Conservation (phyloP, 768 basidiomycete species). For the Pholiota conissans region DNA sequence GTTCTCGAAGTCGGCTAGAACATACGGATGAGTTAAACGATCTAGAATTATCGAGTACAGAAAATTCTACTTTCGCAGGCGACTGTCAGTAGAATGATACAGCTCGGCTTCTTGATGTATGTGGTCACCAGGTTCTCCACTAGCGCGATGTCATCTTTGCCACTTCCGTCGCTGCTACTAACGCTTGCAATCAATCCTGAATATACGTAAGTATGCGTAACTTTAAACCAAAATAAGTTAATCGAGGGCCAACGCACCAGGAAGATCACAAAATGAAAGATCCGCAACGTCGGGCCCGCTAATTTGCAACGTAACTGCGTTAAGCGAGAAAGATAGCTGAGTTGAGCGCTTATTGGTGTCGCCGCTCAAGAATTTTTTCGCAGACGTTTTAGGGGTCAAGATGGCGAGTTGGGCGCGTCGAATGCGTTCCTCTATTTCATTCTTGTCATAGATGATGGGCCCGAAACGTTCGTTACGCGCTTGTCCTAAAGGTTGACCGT, state of each 20-base stretch:
- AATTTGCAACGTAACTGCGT: constrained; percentile 58
- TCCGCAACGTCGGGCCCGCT: constrained; percentile 60
- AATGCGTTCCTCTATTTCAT: constrained; percentile 63
- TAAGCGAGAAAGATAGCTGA: constrained; percentile 47
- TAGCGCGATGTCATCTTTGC: constrained; percentile 56
- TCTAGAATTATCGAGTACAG: neutral
- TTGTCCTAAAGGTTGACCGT: constrained; percentile 37
- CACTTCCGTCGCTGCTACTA: constrained; percentile 41
- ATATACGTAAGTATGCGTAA: neutral
- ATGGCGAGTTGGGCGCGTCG: constrained; percentile 66
- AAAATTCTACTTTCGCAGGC: constrained; percentile 8
- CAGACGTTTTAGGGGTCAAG: constrained; percentile 48
- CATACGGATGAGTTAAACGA: neutral
- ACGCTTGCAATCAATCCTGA: constrained; percentile 63
- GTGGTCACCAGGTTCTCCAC: constrained; percentile 55
- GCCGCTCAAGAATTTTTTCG: constrained; percentile 37
- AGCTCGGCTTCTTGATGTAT: constrained; percentile 63
- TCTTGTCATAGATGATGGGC: constrained; percentile 45
- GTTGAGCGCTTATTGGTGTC: constrained; percentile 21
- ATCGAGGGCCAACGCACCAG: constrained; percentile 48
- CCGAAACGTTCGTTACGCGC: constrained; percentile 46
- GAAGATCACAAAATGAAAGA: constrained; percentile 65
- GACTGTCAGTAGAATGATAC: constrained; percentile 53
- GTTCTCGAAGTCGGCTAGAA: constrained; percentile 77
- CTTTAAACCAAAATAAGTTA: too few species aligned